phyloP scores from a whole-genome alignment of 139 green algal species.

The Edaphochlamys debaryana region DNA sequence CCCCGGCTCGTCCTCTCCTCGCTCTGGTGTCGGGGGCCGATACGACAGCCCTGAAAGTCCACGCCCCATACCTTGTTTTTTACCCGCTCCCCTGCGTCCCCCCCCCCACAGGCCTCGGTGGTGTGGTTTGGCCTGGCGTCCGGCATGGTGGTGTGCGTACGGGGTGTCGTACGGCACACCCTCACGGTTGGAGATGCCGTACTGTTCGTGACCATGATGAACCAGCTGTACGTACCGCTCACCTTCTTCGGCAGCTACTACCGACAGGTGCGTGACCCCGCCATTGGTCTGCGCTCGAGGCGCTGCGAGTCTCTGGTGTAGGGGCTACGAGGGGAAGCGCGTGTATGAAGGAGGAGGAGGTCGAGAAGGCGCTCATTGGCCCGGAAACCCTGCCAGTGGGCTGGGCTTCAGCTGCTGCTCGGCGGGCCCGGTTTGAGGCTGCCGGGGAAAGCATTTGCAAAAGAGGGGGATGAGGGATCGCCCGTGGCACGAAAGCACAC shows the following conservation, averaged over 20 bases:
- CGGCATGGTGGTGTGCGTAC: constrained; percentile 76
- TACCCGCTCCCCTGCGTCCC: too few species aligned
- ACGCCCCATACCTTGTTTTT: constrained; percentile 47
- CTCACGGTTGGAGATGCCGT: constrained; percentile 89
- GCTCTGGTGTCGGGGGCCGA: too few species aligned
- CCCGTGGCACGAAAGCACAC: too few species aligned
- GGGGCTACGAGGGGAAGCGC: background rate
- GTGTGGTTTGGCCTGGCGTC: constrained; percentile 62
- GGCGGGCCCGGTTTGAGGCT: too few species aligned
- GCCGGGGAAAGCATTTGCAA: too few species aligned
- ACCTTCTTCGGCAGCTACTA: constrained; percentile 91
- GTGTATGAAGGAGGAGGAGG: background rate
- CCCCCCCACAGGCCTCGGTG: constrained; percentile 56
- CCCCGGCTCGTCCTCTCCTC: too few species aligned
- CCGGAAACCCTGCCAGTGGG: too few species aligned
- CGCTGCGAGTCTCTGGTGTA: background rate
- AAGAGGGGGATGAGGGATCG: too few species aligned
- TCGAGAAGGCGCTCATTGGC: too few species aligned
- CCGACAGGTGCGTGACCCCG: constrained; percentile 58
- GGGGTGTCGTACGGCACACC: constrained; percentile 53
- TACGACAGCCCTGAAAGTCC: too few species aligned
- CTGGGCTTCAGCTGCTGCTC: too few species aligned
- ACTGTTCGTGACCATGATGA: constrained; percentile 89
- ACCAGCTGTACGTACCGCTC: constrained; percentile 90
- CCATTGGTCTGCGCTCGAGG: too few species aligned